Conservation (phyloP, 352 stramenopile genomes). For the Aphanomyces astaci region DNA sequence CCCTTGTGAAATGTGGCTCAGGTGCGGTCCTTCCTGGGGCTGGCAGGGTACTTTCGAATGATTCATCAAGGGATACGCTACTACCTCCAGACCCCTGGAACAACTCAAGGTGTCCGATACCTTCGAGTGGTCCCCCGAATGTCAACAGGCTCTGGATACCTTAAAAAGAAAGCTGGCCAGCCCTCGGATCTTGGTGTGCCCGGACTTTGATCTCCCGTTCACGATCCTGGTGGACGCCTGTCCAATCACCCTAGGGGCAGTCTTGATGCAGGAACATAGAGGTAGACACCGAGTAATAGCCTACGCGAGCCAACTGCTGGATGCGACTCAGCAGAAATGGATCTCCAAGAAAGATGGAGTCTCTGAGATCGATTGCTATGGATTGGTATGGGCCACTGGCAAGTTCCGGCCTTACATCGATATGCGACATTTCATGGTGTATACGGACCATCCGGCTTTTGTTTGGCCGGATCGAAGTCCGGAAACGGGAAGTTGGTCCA, state of each 20-base stretch:
- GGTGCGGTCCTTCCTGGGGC: not conserved
- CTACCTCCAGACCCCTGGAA: not conserved
- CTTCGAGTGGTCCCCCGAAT: not conserved
- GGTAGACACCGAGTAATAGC: too few relatives aligned
- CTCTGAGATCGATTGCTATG: not conserved
- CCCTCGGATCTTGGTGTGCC: not conserved
- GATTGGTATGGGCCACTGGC: too few relatives aligned
- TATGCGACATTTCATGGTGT: not conserved
- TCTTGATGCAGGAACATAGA: too few relatives aligned
- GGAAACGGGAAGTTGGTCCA: too few relatives aligned
- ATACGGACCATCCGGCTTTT: not conserved
- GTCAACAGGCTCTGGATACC: not conserved
- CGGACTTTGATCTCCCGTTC: not conserved
- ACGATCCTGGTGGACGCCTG: not conserved
- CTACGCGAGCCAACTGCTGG: too few relatives aligned
- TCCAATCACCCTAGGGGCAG: too few relatives aligned
- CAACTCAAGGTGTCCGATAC: not conserved
- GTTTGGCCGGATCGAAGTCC: not conserved
- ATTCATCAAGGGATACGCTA: not conserved
- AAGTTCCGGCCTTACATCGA: not conserved
- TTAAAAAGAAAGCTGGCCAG: not conserved
- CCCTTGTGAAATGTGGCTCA: too few relatives aligned
- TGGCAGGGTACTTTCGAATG: not conserved
- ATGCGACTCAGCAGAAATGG: not conserved
- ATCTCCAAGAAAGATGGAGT: not conserved